These are phyloP conservation scores for Gyromitra esculenta DNA, from an alignment of 2,329 filamentous ascomycete species.

Conservation along the genomic window DNA sequence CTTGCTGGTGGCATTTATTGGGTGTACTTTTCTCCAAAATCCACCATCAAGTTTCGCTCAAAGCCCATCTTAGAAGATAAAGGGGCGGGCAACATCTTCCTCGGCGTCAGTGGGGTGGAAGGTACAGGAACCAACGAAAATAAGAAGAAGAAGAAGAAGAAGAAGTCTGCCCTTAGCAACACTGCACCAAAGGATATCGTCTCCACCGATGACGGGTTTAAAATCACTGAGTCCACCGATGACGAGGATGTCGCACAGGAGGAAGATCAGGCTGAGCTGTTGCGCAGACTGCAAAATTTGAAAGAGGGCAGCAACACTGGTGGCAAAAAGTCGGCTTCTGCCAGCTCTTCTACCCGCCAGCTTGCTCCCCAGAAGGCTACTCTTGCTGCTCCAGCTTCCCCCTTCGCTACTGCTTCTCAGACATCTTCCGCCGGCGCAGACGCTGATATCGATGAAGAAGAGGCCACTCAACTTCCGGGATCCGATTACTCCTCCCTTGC, in stretches of 20 bases:
- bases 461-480: conserved; percentile 45
- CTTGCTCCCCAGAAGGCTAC: conserved; percentile 38
- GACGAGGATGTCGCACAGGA: conserved; percentile 53
- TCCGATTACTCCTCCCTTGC: conserved; percentile 32
- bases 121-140: conserved; percentile 47
- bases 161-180: conserved; percentile 42
- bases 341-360: conserved; percentile 41
- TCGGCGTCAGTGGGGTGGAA: conserved; percentile 44
- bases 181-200: conserved; percentile 43
- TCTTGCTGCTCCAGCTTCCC: conserved; percentile 39
- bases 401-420: conserved; percentile 50
- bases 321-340: conserved; percentile 32
- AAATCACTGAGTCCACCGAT: conserved; percentile 39
- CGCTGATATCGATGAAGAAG: conserved; percentile 55
- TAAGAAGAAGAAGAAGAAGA: conserved; percentile 55
- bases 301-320: conserved; percentile 43
- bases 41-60: conserved; percentile 25
- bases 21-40: conserved; percentile 43
- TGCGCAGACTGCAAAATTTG: conserved; percentile 48
- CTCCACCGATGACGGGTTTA: conserved; percentile 30
- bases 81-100: conserved; percentile 31
- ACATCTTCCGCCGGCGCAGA: conserved; percentile 55
- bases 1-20: conserved; percentile 52
- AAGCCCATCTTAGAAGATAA: conserved; percentile 44
- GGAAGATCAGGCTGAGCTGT: conserved; percentile 46